phyloP scores from a whole-genome alignment of 768 basidiomycete genomes.

The Naematelia encephala region DNA sequence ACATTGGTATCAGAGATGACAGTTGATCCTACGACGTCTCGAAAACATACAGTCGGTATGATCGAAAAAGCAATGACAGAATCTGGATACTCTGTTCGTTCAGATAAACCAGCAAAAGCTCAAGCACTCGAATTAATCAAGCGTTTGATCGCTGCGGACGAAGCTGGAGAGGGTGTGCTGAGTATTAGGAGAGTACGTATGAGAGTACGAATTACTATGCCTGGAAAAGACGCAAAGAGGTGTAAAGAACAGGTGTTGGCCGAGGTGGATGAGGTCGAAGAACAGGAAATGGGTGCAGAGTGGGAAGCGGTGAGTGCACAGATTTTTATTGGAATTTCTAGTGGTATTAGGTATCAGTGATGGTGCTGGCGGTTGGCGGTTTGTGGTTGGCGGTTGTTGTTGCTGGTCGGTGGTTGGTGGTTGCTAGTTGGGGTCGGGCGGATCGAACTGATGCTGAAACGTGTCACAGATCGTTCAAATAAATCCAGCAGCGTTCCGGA shows the following conservation, averaged over 20 bases:
- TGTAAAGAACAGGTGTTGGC: slow-evolving; percentile 69
- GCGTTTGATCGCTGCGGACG: slow-evolving; percentile 22
- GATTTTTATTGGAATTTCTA: too few relatives aligned
- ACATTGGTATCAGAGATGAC: slow-evolving; percentile 93
- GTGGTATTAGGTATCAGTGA: too few relatives aligned
- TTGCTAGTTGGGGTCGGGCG: too few relatives aligned
- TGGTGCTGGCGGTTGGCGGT: too few relatives aligned
- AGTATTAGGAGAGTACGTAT: slow-evolving; percentile 91
- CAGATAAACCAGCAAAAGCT: slow-evolving; percentile 85
- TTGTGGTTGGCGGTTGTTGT: too few relatives aligned
- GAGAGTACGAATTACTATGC: slow-evolving; percentile 80
- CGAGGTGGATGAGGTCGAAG: slow-evolving; percentile 77
- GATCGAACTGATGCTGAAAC: not conserved
- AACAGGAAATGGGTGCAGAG: slow-evolving; percentile 68
- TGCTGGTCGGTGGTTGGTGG: not conserved
- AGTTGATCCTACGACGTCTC: slow-evolving; percentile 84
- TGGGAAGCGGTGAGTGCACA: slow-evolving; percentile 89
- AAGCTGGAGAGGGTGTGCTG: slow-evolving; percentile 49
- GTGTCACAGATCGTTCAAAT: slow-evolving; percentile 75
- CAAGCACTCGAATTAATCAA: slow-evolving; percentile 56
- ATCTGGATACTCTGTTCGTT: slow-evolving; percentile 84
- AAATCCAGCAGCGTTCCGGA: slow-evolving; percentile 85
- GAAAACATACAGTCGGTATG: slow-evolving; percentile 88
- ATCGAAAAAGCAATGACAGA: slow-evolving; percentile 98
- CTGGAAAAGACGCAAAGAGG: slow-evolving; percentile 63